Evolutionary conservation across 768 basidiomycete species (phyloP), one percentile per base, ranked within the genome.

Genomic region (Lactarius tabidus): DNA sequence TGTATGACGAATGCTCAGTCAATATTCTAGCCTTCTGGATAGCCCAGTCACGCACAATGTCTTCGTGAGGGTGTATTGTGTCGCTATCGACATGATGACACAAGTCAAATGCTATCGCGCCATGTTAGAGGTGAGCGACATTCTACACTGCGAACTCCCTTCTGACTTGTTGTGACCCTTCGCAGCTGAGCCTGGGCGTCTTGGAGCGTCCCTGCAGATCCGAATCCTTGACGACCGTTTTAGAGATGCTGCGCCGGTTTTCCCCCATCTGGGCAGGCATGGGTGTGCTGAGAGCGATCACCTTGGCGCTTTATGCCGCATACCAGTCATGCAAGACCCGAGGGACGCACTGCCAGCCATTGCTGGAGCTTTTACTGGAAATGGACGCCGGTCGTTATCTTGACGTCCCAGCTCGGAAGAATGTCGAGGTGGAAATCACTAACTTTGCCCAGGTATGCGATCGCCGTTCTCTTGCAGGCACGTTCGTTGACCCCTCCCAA

Each of bases 181-280:
- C 63, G 4, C 35, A 79, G 78, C 67, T 79, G 45, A 76, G 72
- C 33, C 60, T 79, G 29, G 71, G 68, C 33, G 75, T 86, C 36
- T 75, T 93, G 60, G 80, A 82, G 57, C 79, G 83, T 67, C 79
- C 83, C 2, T 77, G 77, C 6, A 79, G 82, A 38, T 74, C 77
- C 0, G 83, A 87, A 26, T 75, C 85, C 8, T 78, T 91, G 31
- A 78, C 79, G 4, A 82, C 84, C 0, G 81, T 90, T 1, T 80
- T 91, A n/a, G 85, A 89, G 67, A 85, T 85, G 6, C 79, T 93
- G n/a, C 82, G 85, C 65, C 84, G 88, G 8, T 87, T 88, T 70
- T 81, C 83, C 14, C 81, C 84, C 26, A 85, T 92, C 56, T 93
- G 90, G 91, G 82, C 84, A 15, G 90, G 88, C 65, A 90, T 93